Evolutionary conservation across 805 yeast species (phyloP), one percentile per base, ranked within the genome.

Genomic region (Wickerhamomyces queroliae): DNA sequence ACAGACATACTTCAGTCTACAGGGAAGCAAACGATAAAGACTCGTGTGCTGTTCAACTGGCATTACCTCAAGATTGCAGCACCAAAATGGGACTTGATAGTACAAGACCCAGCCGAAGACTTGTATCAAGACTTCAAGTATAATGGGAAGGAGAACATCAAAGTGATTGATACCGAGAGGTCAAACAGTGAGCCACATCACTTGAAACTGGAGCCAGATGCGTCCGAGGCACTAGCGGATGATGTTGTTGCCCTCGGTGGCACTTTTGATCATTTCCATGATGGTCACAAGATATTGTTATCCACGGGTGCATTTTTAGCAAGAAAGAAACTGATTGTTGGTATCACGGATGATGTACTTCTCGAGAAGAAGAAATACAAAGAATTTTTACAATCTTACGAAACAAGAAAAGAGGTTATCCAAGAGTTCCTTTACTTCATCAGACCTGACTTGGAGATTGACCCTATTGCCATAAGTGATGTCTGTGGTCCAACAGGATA

Each of bases 251-350:
- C 96, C 0, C 80, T 91, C 2, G 99, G 99, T 1, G 99, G 99
- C 0, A 93, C 99, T 0, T 93, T 93, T 64, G 99, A 93, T 56
- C 98, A 93, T 62, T 56, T 93, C 27, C 99, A 93, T 52, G 95
- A 84, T 55, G 99, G 98, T 0, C 99, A 93, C 62, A 87, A 85
- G 58, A 82, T 93, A 22, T 66, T 93, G 21, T 67, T 93, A 9
- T 80, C 93, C 0, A 67, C 85, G 43, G 70, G 95, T 0, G 76
- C 79, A 0, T 88, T 79, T 52, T 47, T 86, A 7, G 69, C 95
- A 0, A 51, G 61, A 3, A 49, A 58, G 2, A 63, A 60, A 18
- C 63, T 93, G 12, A 83, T 91, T 36, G 69, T 93, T 7, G 99
- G 99, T 0, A 67, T 93, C 3, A 88, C 98, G 0, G 95, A 89